Evolutionary conservation across 371 early-diverging fungal species (phyloP), one percentile per base, ranked within the genome.

Genomic region (Mucor irregularis): DNA sequence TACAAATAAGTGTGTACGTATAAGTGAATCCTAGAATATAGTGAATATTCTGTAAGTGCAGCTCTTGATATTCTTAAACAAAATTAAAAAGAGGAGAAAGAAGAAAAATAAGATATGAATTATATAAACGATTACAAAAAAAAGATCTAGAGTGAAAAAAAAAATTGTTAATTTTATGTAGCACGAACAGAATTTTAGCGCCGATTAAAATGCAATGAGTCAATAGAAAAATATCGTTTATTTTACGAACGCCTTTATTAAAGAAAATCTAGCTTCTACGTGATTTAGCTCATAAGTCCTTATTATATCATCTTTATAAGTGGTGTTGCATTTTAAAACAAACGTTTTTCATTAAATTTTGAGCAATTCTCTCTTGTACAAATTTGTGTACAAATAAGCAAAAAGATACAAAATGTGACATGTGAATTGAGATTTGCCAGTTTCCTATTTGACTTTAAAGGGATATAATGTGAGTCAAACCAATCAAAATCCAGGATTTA

Each of bases 381-480:
- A n/a, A n/a, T n/a, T n/a, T n/a, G n/a, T 35, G 35, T 35, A 1
- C 35, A 35, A 35, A 16, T 35, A n/a, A 35, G 16, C n/a, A n/a
- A n/a, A n/a, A n/a, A n/a, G n/a, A n/a, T n/a, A n/a, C n/a, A 24
- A 42, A 42, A 24, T 42, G 42, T 28, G n/a, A n/a, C 45, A 45
- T 45, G 45, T 45, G 45, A 45, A 45, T 5, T 26, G 29, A 2
- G 2, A 16, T 16, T 45, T 45, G 26, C 17, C n/a, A n/a, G n/a
- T n/a, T n/a, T n/a, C n/a, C n/a, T n/a, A n/a, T n/a, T n/a, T n/a
- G n/a, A n/a, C n/a, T n/a, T 45, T 6, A 26, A 49, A 52, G 48
- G 51, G 58, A 67, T 51, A 58, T 50, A 59, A 57, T 46, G 49
- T 55, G 56, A 59, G 56, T 58, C 56, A 58, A 58, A 44, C 62